Evolutionary conservation across 2,329 filamentous ascomycete species (phyloP).

Genomic region (Elsinoe arachidis): DNA sequence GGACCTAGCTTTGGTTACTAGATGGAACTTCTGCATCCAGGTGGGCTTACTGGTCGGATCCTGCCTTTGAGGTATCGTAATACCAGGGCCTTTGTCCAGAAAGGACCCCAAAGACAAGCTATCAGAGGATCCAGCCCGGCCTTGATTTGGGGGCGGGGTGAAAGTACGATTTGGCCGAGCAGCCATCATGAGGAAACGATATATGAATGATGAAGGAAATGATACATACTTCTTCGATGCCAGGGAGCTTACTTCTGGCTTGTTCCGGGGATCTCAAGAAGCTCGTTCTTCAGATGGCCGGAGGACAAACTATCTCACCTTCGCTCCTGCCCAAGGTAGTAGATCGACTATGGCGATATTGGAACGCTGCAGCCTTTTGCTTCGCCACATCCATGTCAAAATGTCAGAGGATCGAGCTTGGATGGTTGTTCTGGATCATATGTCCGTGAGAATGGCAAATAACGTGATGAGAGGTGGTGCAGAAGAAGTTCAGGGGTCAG

Average conservation of each 20-base stretch:
- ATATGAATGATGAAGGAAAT: not conserved
- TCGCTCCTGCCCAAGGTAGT: not conserved
- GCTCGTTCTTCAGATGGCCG: too few relatives aligned
- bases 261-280: not conserved
- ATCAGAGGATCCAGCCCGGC: not conserved
- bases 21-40: not conserved
- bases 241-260: not conserved
- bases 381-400: not conserved
- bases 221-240: not conserved
- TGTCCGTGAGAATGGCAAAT: not conserved
- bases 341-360: too few relatives aligned
- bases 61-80: not conserved
- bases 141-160: not conserved
- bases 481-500: not conserved
- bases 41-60: not conserved
- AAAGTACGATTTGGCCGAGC: not conserved
- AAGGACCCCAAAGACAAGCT: not conserved
- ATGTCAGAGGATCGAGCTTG: not conserved
- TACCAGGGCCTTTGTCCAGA: not conserved
- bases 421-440: not conserved
- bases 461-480: not conserved
- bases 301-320: too few relatives aligned
- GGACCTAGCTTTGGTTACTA: not conserved
- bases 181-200: not conserved
- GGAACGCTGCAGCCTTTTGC: too few relatives aligned